Conservation (phyloP, 2,329 filamentous ascomycete genomes). For the Exophiala alcalophila region DNA sequence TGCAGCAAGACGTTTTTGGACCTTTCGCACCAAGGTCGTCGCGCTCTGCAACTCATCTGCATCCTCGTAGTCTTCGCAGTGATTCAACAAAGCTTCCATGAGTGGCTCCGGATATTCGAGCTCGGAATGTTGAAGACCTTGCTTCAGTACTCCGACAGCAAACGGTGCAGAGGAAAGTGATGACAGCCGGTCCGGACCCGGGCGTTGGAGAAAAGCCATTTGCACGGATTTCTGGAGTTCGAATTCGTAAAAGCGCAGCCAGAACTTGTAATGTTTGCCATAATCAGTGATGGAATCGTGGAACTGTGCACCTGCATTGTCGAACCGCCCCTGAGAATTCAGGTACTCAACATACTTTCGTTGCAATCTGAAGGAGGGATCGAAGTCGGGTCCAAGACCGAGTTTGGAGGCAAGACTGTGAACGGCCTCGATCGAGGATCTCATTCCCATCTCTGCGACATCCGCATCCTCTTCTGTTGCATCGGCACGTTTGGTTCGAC, state of each 20-base stretch:
- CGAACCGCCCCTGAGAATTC: slow-evolving; percentile 74
- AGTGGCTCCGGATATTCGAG: slow-evolving; percentile 52
- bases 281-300: slow-evolving; percentile 66
- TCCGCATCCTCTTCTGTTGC: slow-evolving; percentile 80
- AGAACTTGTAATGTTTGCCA: slow-evolving; percentile 84
- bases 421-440: slow-evolving; percentile 81
- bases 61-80: slow-evolving; percentile 85
- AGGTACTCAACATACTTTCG: slow-evolving; percentile 89
- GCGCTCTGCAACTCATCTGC: slow-evolving; percentile 71
- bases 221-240: slow-evolving; percentile 73
- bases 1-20: slow-evolving; percentile 60
- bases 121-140: slow-evolving; percentile 58
- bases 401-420: slow-evolving; percentile 70
- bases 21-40: slow-evolving; percentile 69
- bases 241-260: slow-evolving; percentile 88
- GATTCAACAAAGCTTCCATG: slow-evolving; percentile 46
- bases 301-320: slow-evolving; percentile 76
- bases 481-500: slow-evolving; percentile 72
- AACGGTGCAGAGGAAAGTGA: slow-evolving; percentile 64
- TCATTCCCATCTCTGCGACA: slow-evolving; percentile 84
- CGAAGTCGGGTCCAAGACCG: slow-evolving; percentile 74
- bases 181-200: slow-evolving; percentile 51
- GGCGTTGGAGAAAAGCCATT: slow-evolving; percentile 51
- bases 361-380: slow-evolving; percentile 83
- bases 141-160: slow-evolving; percentile 73